Evolutionary conservation across 192 early-diverging fungal genomes (phyloP).

Genomic region (Rhizophagus clarus): DNA sequence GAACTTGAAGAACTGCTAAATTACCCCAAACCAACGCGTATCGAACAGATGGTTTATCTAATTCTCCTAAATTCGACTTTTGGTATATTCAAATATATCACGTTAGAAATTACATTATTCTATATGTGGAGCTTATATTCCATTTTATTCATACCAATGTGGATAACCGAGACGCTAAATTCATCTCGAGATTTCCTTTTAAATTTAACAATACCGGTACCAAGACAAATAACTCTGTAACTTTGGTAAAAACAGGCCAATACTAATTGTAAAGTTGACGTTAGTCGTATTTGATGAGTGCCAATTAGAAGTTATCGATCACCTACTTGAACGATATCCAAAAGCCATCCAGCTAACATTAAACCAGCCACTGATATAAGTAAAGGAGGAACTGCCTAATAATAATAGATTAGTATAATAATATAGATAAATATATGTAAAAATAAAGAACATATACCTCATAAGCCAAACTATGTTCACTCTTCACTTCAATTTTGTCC

Average conservation of each 20-base stretch:
- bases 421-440: background rate
- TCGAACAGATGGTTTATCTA: slow-evolving; percentile 55
- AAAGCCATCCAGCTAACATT: slow-evolving; percentile 69
- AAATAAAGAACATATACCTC: slow-evolving; percentile 3
- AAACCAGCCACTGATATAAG: slow-evolving; percentile 72
- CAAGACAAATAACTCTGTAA: slow-evolving; percentile 81
- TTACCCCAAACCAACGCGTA: slow-evolving; percentile 71
- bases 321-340: slow-evolving; percentile 65
- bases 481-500: background rate
- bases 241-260: slow-evolving; percentile 66
- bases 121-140: background rate
- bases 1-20: slow-evolving; percentile 73
- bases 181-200: slow-evolving; percentile 93
- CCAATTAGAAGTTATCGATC: background rate
- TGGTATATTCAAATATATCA: background rate
- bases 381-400: slow-evolving; percentile 65
- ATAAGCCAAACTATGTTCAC: slow-evolving; percentile 20
- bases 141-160: slow-evolving; percentile 55
- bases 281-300: background rate
- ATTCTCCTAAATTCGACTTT: slow-evolving; percentile 66
- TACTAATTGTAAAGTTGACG: slow-evolving; percentile 43
- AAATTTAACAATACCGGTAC: slow-evolving; percentile 84
- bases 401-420: background rate
- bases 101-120: background rate
- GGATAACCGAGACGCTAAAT: slow-evolving; percentile 82